Evolutionary conservation across 805 yeast species (phyloP).

Genomic region (Yamadazyma phyllophila): DNA sequence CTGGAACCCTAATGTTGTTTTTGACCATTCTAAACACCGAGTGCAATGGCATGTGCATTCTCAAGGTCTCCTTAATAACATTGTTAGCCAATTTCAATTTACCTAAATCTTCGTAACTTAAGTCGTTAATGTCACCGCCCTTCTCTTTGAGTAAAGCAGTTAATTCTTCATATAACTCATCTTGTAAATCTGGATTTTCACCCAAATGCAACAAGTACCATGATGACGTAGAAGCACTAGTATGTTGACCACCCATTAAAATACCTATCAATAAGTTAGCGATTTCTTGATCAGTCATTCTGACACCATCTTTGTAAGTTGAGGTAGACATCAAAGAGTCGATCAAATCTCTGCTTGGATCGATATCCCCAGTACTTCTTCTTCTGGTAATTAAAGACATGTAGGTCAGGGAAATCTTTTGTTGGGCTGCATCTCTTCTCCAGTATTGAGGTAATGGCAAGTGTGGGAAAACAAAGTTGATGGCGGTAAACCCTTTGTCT

Average conservation of each 20-base stretch:
- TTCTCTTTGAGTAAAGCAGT: slow-evolving; percentile 56
- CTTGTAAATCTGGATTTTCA: slow-evolving; percentile 81
- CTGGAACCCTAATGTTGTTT: slow-evolving; percentile 75
- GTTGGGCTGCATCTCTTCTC: slow-evolving; percentile 86
- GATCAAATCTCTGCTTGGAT: slow-evolving; percentile 79
- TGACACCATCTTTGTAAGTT: slow-evolving; percentile 88
- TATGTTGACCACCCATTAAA: slow-evolving; percentile 99
- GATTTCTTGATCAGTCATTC: slow-evolving; percentile 93
- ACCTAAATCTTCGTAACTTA: slow-evolving; percentile 80
- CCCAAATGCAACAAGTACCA: slow-evolving; percentile 93
- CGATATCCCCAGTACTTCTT: slow-evolving; percentile 70
- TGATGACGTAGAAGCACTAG: slow-evolving; percentile 92
- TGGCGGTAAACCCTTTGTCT: slow-evolving; percentile 95
- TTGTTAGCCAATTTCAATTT: slow-evolving; percentile 80
- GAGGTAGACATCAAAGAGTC: slow-evolving; percentile 81
- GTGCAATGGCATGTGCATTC: slow-evolving; percentile 96
- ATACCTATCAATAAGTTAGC: slow-evolving; percentile 90
- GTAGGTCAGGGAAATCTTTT: slow-evolving; percentile 75
- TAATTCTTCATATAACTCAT: slow-evolving; percentile 76
- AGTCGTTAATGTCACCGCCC: slow-evolving; percentile 46
- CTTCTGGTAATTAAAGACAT: slow-evolving; percentile 73
- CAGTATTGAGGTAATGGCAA: slow-evolving; percentile 84
- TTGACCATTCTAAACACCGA: slow-evolving; percentile 91
- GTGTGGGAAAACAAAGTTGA: slow-evolving; percentile 93
- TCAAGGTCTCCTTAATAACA: slow-evolving; percentile 86